Evolutionary conservation across 176 grass and related monocot species (phyloP).

Genomic region (Zoysia japonica): DNA sequence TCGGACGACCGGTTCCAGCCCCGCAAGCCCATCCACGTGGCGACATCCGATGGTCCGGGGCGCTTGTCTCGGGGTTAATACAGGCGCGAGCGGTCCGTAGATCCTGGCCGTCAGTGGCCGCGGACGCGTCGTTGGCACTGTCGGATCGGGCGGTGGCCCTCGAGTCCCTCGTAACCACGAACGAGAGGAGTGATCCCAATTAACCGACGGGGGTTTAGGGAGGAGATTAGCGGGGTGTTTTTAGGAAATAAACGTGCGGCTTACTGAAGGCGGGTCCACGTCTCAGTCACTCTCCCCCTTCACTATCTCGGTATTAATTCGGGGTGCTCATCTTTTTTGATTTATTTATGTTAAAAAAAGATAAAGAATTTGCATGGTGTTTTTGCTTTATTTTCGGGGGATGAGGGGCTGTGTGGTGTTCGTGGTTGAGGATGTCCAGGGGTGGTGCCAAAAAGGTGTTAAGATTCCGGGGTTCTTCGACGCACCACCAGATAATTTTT

Average conservation of each 20-base stretch:
- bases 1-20: slow-evolving; percentile 23
- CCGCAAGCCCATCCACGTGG: slow-evolving; percentile 30
- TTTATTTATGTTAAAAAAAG: not conserved
- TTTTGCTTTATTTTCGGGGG: slow-evolving; percentile 31
- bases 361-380: not conserved
- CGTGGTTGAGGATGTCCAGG: slow-evolving; percentile 53
- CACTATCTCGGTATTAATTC: slow-evolving; percentile 32
- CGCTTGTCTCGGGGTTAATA: not conserved
- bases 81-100: not conserved
- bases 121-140: not conserved
- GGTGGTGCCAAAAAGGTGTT: slow-evolving; percentile 50
- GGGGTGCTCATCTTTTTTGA: slow-evolving; percentile 4
- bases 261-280: not conserved
- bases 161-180: slow-evolving; percentile 53
- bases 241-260: slow-evolving; percentile 40
- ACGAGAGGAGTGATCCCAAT: slow-evolving; percentile 48
- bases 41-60: slow-evolving; percentile 35
- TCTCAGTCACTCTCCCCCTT: not conserved
- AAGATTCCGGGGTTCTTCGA: slow-evolving; percentile 43
- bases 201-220: slow-evolving; percentile 38
- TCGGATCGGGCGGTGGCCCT: slow-evolving; percentile 48
- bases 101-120: slow-evolving; percentile 27
- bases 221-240: slow-evolving; percentile 48
- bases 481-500: slow-evolving; percentile 55
- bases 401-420: slow-evolving; percentile 38